These are phyloP conservation scores for Fusarium chlamydosporum DNA, from an alignment of 2,329 filamentous ascomycete species.

Conservation along the genomic window DNA sequence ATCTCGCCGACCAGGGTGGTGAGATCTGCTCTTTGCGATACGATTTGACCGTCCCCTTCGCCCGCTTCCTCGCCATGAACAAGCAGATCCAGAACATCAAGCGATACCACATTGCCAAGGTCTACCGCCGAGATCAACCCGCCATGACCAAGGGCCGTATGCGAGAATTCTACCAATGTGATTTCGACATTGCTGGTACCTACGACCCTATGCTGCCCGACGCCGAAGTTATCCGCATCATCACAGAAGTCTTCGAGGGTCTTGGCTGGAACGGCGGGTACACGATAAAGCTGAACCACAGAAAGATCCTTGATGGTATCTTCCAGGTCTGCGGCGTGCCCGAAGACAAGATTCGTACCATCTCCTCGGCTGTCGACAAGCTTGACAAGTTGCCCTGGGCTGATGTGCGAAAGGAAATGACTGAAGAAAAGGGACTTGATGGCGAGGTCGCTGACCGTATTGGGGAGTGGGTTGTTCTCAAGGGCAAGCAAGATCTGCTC, in stretches of 20 bases:
- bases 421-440: constrained; percentile 87
- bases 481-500: constrained; percentile 81
- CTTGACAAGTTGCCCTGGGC: constrained; percentile 93
- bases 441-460: constrained; percentile 86
- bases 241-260: constrained; percentile 86
- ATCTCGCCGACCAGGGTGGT: constrained; percentile 87
- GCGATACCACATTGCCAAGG: constrained; percentile 95
- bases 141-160: constrained; percentile 91
- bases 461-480: constrained; percentile 84
- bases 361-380: constrained; percentile 95
- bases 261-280: constrained; percentile 81
- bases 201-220: constrained; percentile 95
- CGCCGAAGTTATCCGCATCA: constrained; percentile 87
- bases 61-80: constrained; percentile 94
- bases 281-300: constrained; percentile 94
- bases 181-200: constrained; percentile 91
- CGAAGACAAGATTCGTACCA: constrained; percentile 86
- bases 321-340: constrained; percentile 94
- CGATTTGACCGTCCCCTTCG: constrained; percentile 90
- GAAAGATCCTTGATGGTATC: constrained; percentile 92
- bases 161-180: constrained; percentile 97
- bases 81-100: constrained; percentile 85
- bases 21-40: constrained; percentile 83
- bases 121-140: constrained; percentile 66
- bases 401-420: constrained; percentile 93